Evolutionary conservation across 495 filamentous ascomycete species (phyloP), one percentile per base, ranked within the genome.

Genomic region (Hyaloscypha variabilis): DNA sequence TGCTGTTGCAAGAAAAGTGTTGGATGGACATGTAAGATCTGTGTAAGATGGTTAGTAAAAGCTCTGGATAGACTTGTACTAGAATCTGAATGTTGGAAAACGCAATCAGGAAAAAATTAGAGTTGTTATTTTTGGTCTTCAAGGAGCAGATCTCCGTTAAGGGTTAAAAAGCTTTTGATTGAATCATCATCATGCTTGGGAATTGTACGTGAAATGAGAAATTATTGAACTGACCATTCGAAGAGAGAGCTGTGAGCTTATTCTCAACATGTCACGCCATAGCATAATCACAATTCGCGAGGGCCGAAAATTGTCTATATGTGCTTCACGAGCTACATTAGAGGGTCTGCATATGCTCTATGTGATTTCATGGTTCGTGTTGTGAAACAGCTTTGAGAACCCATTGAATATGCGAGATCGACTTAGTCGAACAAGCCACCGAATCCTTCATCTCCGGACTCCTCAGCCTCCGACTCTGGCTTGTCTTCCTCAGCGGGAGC

Each of bases 391-490:
- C n/a, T 58, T 31, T 13, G 54, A 72, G 50, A 39, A 57, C n/a
- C 51, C 50, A 60, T 58, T 23, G 29, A 64, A 58, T 69, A 67
- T 69, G 66, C 58, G 70, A 69, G 64, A 53, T 46, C 19, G 17
- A 61, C 59, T 71, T 79, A 80, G 69, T 76, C 77, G 67, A 93
- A 92, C 68, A 93, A 82, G 82, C 87, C 90, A 74, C 87, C 87
- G 80, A 89, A 89, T 74, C 82, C 84, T 67, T 83, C 80, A 73
- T 76, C 77, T 53, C 76, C 88, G 70, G 83, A 84, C 58, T 85
- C 83, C 74, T 89, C 86, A 19, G 82, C 79, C 72, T 87, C 82
- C 69, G 83, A 82, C 71, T 85, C 78, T 69, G 90, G 88, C 67
- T 84, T 79, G 67, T 81, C 79, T 71, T 87, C 77, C 51, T 79